Evolutionary conservation across 2,329 filamentous ascomycete genomes (phyloP).

Genomic region (Lecanicillium sp.): DNA sequence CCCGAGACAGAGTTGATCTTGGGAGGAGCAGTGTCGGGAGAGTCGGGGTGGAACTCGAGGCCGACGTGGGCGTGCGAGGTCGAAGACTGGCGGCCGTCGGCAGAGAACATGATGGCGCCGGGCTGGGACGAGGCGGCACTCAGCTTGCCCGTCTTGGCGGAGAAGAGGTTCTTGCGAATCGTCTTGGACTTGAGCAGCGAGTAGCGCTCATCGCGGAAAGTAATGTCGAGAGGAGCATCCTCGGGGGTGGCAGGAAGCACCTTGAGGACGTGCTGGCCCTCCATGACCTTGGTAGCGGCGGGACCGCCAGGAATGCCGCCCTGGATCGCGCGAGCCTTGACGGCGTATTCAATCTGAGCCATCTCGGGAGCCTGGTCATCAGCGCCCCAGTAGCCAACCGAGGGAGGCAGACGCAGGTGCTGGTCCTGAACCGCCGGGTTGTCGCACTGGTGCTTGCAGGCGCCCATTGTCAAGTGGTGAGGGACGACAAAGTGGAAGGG

Average conservation of each 20-base stretch:
- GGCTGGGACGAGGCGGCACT: slow-evolving; percentile 38
- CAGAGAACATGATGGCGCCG: slow-evolving; percentile 38
- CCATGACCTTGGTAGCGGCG: slow-evolving; percentile 25
- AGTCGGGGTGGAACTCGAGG: slow-evolving; percentile 38
- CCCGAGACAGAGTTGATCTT: slow-evolving; percentile 38
- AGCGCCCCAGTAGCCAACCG: slow-evolving; percentile 42
- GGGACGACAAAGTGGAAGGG: slow-evolving; percentile 54
- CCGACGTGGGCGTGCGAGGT: slow-evolving; percentile 34
- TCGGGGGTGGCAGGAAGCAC: slow-evolving; percentile 43
- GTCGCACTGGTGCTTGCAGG: slow-evolving; percentile 42
- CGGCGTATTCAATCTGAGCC: slow-evolving; percentile 42
- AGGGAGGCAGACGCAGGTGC: slow-evolving; percentile 45
- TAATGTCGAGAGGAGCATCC: slow-evolving; percentile 42
- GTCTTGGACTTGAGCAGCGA: slow-evolving; percentile 41
- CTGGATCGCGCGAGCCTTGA: slow-evolving; percentile 37
- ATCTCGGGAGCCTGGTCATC: slow-evolving; percentile 48
- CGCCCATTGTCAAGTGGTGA: slow-evolving; percentile 46
- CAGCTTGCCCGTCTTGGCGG: slow-evolving; percentile 40
- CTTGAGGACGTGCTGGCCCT: slow-evolving; percentile 36
- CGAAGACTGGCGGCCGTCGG: slow-evolving; percentile 36
- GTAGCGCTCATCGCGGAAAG: slow-evolving; percentile 39
- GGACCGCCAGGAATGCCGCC: slow-evolving; percentile 9
- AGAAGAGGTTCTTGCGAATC: slow-evolving; percentile 43
- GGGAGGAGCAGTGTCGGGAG: slow-evolving; percentile 34
- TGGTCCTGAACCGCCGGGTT: slow-evolving; percentile 38